Evolutionary conservation across 352 stramenopile species (phyloP).

Genomic region (Pythium myriotylum): DNA sequence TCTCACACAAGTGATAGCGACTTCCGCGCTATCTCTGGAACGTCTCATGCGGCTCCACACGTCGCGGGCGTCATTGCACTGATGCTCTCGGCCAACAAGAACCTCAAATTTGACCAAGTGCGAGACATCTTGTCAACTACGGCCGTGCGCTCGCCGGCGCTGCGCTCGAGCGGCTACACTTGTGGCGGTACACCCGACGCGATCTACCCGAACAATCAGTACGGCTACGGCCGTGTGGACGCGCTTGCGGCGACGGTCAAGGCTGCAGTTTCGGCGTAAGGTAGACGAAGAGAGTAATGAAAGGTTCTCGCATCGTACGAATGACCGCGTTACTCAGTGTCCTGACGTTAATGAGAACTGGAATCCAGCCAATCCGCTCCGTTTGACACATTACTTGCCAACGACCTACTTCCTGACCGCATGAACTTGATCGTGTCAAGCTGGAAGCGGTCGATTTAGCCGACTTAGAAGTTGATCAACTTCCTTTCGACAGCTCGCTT

Average conservation of each 20-base stretch:
- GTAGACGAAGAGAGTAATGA: too few species aligned
- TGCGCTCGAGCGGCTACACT: background rate
- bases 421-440: too few species aligned
- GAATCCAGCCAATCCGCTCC: too few species aligned
- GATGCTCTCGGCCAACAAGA: constrained; percentile 2
- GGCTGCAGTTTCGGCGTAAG: background rate
- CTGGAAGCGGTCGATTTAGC: too few species aligned
- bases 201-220: constrained; percentile 32
- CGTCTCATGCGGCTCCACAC: constrained; percentile 31
- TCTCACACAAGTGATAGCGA: constrained; percentile 3
- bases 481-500: too few species aligned
- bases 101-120: constrained; percentile 14
- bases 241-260: background rate
- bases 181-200: constrained; percentile 24
- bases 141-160: background rate
- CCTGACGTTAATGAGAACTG: too few species aligned
- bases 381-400: too few species aligned
- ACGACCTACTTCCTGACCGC: too few species aligned
- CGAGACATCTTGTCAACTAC: background rate
- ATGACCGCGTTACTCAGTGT: too few species aligned
- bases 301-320: too few species aligned
- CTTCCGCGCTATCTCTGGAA: constrained; percentile 22
- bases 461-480: too few species aligned
- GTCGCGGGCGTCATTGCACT: constrained; percentile 30
- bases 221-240: constrained; percentile 34